These are phyloP conservation scores for Boletus barrowsii DNA, from an alignment of 768 basidiomycete genomes.

Conservation along the genomic window DNA sequence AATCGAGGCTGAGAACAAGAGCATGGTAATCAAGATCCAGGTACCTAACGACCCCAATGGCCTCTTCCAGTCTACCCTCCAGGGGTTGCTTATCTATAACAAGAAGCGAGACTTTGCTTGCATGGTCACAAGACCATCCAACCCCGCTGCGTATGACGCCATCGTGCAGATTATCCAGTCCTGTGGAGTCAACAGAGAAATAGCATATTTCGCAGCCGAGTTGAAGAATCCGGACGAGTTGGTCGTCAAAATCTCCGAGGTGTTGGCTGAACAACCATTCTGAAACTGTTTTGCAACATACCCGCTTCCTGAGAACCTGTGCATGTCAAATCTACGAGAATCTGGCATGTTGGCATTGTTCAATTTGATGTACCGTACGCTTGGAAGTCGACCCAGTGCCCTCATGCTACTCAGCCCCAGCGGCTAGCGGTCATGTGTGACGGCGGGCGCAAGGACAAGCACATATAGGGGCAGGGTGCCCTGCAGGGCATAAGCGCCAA, in stretches of 20 bases:
- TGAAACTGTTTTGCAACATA: conserved; percentile 17
- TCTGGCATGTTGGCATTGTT: no score
- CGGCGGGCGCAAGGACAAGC: no score
- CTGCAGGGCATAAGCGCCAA: no score
- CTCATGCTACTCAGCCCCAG: no score
- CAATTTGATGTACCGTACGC: no score
- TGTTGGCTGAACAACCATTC: conserved; percentile 57
- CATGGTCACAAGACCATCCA: conserved; percentile 32
- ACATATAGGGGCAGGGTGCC: no score
- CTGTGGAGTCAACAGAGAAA: conserved; percentile 42
- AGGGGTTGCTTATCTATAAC: conserved; percentile 44
- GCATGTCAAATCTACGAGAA: no score
- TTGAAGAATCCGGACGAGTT: conserved; percentile 45
- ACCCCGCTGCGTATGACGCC: conserved; percentile 39
- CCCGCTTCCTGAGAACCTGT: no score
- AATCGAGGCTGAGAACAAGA: conserved; percentile 32
- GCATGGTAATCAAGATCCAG: conserved; percentile 54
- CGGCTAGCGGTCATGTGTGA: no score
- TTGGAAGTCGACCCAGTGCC: no score
- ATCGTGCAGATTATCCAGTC: conserved; percentile 37
- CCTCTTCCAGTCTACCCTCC: conserved; percentile 9
- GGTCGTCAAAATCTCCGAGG: conserved; percentile 49
- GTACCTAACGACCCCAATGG: conserved; percentile 31
- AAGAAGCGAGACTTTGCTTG: conserved; percentile 55
- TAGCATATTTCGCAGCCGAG: conserved; percentile 56